Base-by-base conservation (phyloP, 331 rosid species). In the Saraca asoca region DNA sequence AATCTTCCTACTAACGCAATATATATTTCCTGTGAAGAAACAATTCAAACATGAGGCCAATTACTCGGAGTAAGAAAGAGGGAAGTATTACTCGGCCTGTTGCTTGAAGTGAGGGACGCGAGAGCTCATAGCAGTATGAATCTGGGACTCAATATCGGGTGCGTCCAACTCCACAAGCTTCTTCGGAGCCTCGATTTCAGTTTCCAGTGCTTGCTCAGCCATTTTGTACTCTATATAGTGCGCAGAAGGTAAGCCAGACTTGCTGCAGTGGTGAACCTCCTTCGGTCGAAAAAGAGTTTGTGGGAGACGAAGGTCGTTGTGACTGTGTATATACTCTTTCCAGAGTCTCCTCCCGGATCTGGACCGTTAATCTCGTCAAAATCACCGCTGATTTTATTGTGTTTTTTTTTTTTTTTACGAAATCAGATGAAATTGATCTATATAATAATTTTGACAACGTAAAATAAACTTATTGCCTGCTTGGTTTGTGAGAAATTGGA, bases 61-160 rank as follows among this genome's bases (percentile, higher is more conserved):
- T 15, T 33, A 51, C 29, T 51, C 38, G 64, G 9, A 45, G 17
- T 8, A 18, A 64, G 59, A 38, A 69, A 62, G 35, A 70, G 44
- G 24, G 20, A 9, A 53, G 38, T 60, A 84, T 86, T 61, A 92
- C 98, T 89, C 91, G 52, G 98, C 78, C 75, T 85, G 96, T 54
- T 89, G 82, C 68, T 89, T 92, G 87, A 89, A 89, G 84, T 85
- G 81, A 56, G 86, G 15, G 73, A 87, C 75, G 71, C 93, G 95
- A 19, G 85, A 76, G 64, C 50, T 76, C 89, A 92, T 87, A 37
- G 95, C 91, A 18, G 33, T 62, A 45, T 80, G 58, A 79, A 91
- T 82, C 78, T 82, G 85, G 2, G 81, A 78, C 81, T 89, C 89
- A 5, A 89, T 64, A 35, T 67, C 86, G 7, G 33, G 76, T 7